phyloP scores from a whole-genome alignment of 163 green algal species.

The Prototheca cutis region DNA sequence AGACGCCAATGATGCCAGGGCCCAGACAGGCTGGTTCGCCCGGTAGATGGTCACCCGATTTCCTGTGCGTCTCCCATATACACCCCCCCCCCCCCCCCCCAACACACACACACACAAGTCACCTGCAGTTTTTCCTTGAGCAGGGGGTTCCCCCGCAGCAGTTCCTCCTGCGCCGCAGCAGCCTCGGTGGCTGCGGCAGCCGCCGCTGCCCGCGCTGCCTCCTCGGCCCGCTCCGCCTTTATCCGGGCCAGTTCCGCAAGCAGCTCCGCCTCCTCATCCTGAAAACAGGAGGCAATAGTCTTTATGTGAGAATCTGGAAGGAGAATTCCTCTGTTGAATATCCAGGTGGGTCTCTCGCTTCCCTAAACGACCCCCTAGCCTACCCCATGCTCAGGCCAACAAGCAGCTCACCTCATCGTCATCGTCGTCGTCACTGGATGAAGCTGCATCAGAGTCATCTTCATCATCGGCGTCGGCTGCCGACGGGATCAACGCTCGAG shows the following conservation, averaged over 20 bases:
- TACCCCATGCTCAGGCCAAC: not conserved
- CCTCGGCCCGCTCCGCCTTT: slow-evolving; percentile 84
- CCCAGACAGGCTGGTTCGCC: no score
- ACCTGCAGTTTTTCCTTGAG: slow-evolving; percentile 36
- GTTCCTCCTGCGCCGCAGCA: slow-evolving; percentile 51
- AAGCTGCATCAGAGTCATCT: slow-evolving; percentile 22
- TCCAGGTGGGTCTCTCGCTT: no score
- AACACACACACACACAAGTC: no score
- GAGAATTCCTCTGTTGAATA: no score
- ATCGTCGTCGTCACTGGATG: slow-evolving; percentile 33
- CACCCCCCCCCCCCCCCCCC: no score
- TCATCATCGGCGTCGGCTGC: slow-evolving; percentile 52
- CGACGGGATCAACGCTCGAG: slow-evolving; percentile 54
- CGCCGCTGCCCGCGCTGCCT: slow-evolving; percentile 54
- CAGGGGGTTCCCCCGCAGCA: slow-evolving; percentile 82
- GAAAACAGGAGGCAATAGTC: no score
- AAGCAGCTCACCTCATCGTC: slow-evolving; percentile 45
- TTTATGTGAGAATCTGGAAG: no score
- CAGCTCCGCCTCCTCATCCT: slow-evolving; percentile 92
- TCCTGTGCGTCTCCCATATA: no score
- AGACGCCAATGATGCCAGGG: no score
- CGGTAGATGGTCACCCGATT: no score
- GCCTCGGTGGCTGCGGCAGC: slow-evolving; percentile 46
- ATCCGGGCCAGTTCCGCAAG: slow-evolving; percentile 92
- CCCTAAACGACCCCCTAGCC: no score